A percentile compares a stretch with the other conserved stretches of the same genome.
Conservation (phyloP, 352 stramenopile species). For the Globisporangium ultimum region DNA sequence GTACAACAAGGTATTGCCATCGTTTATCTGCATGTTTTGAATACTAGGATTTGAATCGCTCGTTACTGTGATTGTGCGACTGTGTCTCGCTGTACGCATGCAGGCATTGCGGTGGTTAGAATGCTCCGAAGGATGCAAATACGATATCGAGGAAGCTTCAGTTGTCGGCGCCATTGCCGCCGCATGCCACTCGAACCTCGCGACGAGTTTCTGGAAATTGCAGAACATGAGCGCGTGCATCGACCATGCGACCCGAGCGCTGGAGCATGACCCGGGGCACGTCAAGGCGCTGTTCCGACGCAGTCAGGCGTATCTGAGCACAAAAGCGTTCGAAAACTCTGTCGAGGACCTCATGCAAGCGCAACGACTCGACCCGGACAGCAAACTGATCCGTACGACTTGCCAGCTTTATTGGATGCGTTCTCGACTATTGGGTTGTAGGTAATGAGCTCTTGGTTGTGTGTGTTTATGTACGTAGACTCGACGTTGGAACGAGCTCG, state of each 20-base stretch:
- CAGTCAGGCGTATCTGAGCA: constrained; percentile 51
- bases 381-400: constrained; percentile 35
- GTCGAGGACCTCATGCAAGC: constrained; percentile 45
- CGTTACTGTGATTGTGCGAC: neutral
- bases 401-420: too few relatives aligned
- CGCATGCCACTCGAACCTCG: constrained; percentile 58
- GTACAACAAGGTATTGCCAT: constrained; percentile 31
- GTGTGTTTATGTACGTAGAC: neutral
- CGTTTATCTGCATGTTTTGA: neutral
- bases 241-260: constrained; percentile 37
- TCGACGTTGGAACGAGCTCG: constrained; percentile 27
- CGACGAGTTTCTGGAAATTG: constrained; percentile 58
- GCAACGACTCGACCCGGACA: constrained; percentile 34
- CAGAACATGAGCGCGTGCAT: constrained; percentile 38
- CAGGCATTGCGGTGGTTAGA: constrained; percentile 53
- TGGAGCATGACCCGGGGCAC: constrained; percentile 40
- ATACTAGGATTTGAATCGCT: too few relatives aligned
- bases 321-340: constrained; percentile 57
- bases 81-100: too few relatives aligned
- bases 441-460: too few relatives aligned
- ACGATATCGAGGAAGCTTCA: constrained; percentile 31
- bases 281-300: constrained; percentile 65
- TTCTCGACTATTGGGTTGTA: too few relatives aligned
- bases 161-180: constrained; percentile 30
- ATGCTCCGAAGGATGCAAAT: constrained; percentile 37